Percentiles rank a stretch among this genome's conserved stretches.
Evolutionary conservation across 805 yeast species (phyloP).

Genomic region (Kodamaea fukazawae): DNA sequence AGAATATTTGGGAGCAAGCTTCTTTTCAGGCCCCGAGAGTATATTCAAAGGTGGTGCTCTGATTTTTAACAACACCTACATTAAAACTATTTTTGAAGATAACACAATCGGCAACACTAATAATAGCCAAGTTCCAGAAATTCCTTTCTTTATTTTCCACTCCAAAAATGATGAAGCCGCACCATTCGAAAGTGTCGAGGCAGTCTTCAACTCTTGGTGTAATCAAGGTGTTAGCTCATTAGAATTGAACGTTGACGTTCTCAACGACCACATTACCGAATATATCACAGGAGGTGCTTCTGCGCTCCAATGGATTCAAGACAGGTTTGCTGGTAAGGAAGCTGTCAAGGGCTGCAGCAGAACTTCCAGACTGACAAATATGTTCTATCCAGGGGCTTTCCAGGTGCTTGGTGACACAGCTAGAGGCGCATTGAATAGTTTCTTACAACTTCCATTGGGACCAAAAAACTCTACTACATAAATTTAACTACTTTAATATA

Average conservation of each 20-base stretch:
- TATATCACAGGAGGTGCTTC: constrained; percentile 11
- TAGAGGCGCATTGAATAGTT: background rate
- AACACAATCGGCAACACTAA: constrained; percentile 21
- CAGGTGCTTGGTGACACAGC: background rate
- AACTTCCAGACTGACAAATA: constrained; percentile 42
- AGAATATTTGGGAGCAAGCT: background rate
- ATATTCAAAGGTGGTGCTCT: constrained; percentile 16
- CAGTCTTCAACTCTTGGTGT: constrained; percentile 13
- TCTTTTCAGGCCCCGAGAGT: constrained; percentile 14
- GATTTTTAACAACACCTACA: constrained; percentile 13
- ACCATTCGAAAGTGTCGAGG: constrained; percentile 7
- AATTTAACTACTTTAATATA: too few species aligned
- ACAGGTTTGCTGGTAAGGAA: constrained; percentile 15
- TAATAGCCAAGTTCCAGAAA: constrained; percentile 10
- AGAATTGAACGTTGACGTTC: constrained; percentile 6
- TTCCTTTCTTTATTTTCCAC: constrained; percentile 13
- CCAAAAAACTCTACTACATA: background rate
- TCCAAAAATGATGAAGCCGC: constrained; percentile 11
- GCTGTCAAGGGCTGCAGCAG: constrained; percentile 18
- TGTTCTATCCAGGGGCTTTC: constrained; percentile 43
- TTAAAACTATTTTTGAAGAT: constrained; percentile 13
- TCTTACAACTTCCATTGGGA: constrained; percentile 2
- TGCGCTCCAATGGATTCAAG: constrained; percentile 19
- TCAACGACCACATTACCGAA: constrained; percentile 17
- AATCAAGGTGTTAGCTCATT: constrained; percentile 8